Base-by-base conservation (phyloP, 1,139 yeast species). In the Zygoascus hellenicus region DNA sequence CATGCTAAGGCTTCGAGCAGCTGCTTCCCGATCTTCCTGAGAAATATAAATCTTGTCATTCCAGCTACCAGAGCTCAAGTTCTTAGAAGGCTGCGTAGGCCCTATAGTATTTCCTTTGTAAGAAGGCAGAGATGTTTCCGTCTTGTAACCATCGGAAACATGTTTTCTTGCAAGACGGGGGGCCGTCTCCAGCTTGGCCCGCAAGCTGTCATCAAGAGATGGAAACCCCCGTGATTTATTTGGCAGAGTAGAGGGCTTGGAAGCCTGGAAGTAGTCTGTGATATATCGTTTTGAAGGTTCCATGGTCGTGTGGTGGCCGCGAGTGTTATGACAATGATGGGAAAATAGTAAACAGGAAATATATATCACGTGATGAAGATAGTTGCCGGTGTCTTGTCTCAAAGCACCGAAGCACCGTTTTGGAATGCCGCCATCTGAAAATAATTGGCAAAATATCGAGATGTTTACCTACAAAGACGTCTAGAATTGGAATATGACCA, bases 101-200 rank as follows among this genome's bases (percentile, higher is more conserved):
- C 56, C 59, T 10, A 50, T 42, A 13, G 58, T 45, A 32, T 48
- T 42, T 10, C 61, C 60, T 30, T 51, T 52, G 47, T 59, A 59
- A 0, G 60, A 55, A 5, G 63, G 62, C 11, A 58, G 48, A 3
- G 59, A 46, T 4, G 47, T 51, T 28, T 47, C 49, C 28, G 43
- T 43, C 44, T 57, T 58, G 52, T 62, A 61, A 22, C 66, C 66
- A 28, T 63, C 65, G 28, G 58, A 56, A n/a, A 62, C 60, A 29
- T 54, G 52, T 51, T 59, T 61, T 38, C 67, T 56, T 16, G 64
- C 63, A 40, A 57, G 52, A 61, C 60, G 58, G 26, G 65, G 64
- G 14, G 61, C 60, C 15, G 56, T 54, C 9, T 56, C 47, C 15
- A 63, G 56, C 38, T 52, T 52, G 2, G 59, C 51, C 48, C 59